A percentile compares a stretch with the other conserved stretches of the same genome.
phyloP scores from a whole-genome alignment of 148 eudicot genomes.

The Silene latifolia region DNA sequence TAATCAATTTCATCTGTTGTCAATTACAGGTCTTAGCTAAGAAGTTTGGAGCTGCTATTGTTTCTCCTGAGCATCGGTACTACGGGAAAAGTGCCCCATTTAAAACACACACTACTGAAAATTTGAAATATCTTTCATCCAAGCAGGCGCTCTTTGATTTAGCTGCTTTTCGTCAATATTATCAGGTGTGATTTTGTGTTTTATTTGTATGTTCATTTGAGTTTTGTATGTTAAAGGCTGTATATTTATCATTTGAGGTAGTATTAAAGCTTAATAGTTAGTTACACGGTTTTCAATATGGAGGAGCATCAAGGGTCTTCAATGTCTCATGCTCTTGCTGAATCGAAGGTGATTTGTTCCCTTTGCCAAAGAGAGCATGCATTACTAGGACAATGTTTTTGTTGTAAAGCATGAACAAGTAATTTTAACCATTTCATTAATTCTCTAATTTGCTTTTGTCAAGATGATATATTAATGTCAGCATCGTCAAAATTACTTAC shows the following conservation, averaged over 20 bases:
- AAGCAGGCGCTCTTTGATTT: constrained; percentile 96
- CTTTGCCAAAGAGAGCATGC: not conserved
- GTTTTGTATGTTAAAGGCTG: not conserved
- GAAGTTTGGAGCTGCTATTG: constrained; percentile 98
- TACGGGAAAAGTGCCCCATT: constrained; percentile 96
- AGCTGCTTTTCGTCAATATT: constrained; percentile 83
- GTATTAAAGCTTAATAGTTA: not conserved
- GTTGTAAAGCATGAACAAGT: too few species aligned
- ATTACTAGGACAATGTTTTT: too few species aligned
- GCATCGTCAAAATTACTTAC: too few species aligned
- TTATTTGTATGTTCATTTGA: constrained; percentile 1
- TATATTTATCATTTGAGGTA: not conserved
- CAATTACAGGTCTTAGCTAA: constrained; percentile 72
- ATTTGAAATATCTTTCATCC: constrained; percentile 83
- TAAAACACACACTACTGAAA: constrained; percentile 57
- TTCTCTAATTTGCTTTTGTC: too few species aligned
- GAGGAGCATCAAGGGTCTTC: not conserved
- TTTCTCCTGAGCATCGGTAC: constrained; percentile 94
- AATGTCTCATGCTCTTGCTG: not conserved
- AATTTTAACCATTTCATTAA: too few species aligned
- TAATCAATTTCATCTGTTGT: not conserved
- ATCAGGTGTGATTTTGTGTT: constrained; percentile 50
- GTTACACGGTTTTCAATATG: not conserved
- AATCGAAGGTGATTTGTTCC: not conserved
- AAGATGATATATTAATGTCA: too few species aligned